A percentile compares a stretch with the other conserved stretches of the same genome.
Conservation (phyloP, 805 yeast species). For the Yarrowia sp. region DNA sequence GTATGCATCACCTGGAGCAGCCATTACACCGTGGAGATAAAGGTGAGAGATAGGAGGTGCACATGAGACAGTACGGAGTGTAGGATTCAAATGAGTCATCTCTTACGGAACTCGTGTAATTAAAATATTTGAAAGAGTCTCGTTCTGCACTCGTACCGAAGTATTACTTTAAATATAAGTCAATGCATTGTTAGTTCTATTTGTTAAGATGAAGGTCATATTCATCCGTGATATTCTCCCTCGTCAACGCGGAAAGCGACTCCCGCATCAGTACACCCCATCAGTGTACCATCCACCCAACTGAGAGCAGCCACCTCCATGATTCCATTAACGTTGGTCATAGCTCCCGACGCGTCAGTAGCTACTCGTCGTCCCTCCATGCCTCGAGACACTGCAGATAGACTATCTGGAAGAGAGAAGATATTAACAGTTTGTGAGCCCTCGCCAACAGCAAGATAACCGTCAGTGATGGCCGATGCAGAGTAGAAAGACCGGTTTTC, state of each 20-base stretch:
- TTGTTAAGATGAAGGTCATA: neutral
- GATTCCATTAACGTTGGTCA: neutral
- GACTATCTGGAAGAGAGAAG: neutral
- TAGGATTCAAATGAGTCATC: too few relatives aligned
- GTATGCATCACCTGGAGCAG: neutral
- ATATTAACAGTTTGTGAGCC: neutral
- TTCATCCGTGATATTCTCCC: neutral
- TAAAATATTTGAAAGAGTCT: too few relatives aligned
- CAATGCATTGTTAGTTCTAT: conserved; percentile 15
- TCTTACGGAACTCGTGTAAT: too few relatives aligned
- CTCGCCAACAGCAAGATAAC: conserved; percentile 4
- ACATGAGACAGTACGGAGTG: too few relatives aligned
- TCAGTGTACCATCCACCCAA: neutral
- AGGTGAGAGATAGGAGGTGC: neutral
- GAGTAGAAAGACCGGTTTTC: neutral
- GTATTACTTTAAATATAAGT: too few relatives aligned
- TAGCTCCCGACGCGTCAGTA: neutral
- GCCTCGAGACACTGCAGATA: neutral
- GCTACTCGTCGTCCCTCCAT: neutral
- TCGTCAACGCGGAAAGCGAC: neutral
- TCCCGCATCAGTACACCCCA: conserved; percentile 10
- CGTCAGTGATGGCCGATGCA: conserved; percentile 1
- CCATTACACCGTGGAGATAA: neutral
- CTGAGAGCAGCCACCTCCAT: neutral
- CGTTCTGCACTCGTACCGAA: too few relatives aligned